These are phyloP conservation scores for Ananas comosus DNA, from an alignment of 176 grass and related monocot species.

Conservation along the genomic window DNA sequence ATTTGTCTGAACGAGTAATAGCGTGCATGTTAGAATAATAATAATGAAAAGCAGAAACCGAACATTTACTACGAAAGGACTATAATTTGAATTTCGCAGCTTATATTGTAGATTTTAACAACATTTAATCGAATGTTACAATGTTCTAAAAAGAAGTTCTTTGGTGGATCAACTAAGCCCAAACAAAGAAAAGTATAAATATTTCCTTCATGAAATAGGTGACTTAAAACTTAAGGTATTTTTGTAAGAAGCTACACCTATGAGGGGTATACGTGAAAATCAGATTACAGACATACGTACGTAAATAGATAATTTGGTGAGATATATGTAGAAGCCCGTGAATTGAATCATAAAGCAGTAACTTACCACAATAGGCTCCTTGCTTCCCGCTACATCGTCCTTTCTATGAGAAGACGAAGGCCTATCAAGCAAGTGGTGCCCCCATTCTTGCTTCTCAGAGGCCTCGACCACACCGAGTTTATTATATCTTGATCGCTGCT, in stretches of 20 bases:
- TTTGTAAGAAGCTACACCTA: background rate
- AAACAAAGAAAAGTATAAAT: too few relatives aligned
- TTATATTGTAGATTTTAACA: too few relatives aligned
- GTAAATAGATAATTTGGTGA: background rate
- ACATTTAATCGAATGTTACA: too few relatives aligned
- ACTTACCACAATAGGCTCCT: constrained; percentile 69
- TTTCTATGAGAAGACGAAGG: constrained; percentile 84
- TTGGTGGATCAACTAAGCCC: too few relatives aligned
- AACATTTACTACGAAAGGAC: background rate
- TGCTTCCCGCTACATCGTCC: constrained; percentile 44
- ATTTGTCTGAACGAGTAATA: constrained; percentile 34
- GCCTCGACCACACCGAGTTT: constrained; percentile 32
- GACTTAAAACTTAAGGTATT: background rate
- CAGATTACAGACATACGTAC: too few relatives aligned
- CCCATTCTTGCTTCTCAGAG: constrained; percentile 54
- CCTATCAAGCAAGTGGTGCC: constrained; percentile 60
- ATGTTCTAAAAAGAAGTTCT: too few relatives aligned
- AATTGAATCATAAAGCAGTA: background rate
- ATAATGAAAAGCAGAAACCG: background rate
- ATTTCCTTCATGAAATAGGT: too few relatives aligned
- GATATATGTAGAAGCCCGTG: background rate
- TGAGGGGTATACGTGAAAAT: too few relatives aligned
- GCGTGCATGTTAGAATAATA: constrained; percentile 3
- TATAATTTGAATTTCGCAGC: background rate
- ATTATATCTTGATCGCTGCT: constrained; percentile 55